A percentile compares a stretch with the other conserved stretches of the same genome.
These are phyloP conservation scores for Paecilomyces sp. DNA, from an alignment of 2,329 filamentous ascomycete species.

Conservation along the genomic window DNA sequence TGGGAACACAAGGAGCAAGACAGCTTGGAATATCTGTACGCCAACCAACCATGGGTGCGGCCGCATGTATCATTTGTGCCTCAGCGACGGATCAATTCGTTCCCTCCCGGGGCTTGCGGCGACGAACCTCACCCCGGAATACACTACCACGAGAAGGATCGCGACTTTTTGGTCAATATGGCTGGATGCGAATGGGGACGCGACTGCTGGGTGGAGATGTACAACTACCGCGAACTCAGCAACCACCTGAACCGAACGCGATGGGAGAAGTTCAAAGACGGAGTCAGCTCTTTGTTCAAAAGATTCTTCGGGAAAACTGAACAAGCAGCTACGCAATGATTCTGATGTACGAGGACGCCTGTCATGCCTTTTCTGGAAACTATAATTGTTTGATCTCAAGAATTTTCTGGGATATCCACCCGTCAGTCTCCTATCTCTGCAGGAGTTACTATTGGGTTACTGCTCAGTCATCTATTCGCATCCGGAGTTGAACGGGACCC, in stretches of 20 bases:
- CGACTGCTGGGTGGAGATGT: constrained; percentile 98
- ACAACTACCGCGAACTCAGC: constrained; percentile 85
- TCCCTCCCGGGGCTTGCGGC: constrained; percentile 81
- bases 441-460: neutral
- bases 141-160: constrained; percentile 78
- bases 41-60: constrained; percentile 85
- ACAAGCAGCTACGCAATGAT: neutral
- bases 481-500: neutral
- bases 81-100: constrained; percentile 90
- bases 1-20: constrained; percentile 99
- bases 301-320: constrained; percentile 11
- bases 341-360: neutral
- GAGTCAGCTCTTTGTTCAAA: constrained; percentile 13
- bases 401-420: neutral
- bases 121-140: constrained; percentile 55
- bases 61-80: constrained; percentile 82
- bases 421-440: neutral
- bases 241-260: constrained; percentile 77
- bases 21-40: constrained; percentile 85
- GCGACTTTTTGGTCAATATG: constrained; percentile 97
- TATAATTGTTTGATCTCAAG: neutral
- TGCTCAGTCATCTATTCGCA: neutral
- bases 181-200: constrained; percentile 94
- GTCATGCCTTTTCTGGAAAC: neutral
- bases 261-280: constrained; percentile 59